Evolutionary conservation across 1,139 yeast genomes (phyloP).

Genomic region (Cylindricascospora bacillispora): DNA sequence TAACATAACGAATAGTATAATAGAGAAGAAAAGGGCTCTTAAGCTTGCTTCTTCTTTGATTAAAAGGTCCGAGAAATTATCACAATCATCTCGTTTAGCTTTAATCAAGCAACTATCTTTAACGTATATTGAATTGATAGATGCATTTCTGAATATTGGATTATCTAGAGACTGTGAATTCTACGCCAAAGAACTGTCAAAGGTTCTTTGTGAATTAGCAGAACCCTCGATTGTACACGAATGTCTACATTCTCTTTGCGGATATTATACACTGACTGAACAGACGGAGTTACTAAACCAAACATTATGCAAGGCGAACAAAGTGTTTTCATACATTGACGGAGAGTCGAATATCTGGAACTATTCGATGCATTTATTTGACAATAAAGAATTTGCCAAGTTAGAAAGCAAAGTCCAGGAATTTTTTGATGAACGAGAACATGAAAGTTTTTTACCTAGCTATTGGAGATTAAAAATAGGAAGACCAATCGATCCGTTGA

Average conservation of each 20-base stretch:
- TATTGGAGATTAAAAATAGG: slow-evolving; percentile 23
- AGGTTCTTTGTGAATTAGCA: slow-evolving; percentile 23
- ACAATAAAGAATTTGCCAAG: slow-evolving; percentile 13
- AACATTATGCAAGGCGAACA: slow-evolving; percentile 13
- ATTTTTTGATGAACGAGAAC: slow-evolving; percentile 17
- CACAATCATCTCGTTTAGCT: slow-evolving; percentile 29
- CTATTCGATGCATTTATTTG: slow-evolving; percentile 10
- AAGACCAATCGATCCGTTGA: slow-evolving; percentile 13
- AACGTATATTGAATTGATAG: slow-evolving; percentile 29
- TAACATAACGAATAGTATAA: slow-evolving; percentile 19
- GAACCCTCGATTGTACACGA: slow-evolving; percentile 24
- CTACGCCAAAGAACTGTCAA: slow-evolving; percentile 36
- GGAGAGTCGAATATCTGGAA: slow-evolving; percentile 19
- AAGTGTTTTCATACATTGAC: slow-evolving; percentile 16
- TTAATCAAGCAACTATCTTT: slow-evolving; percentile 27
- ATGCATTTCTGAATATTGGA: slow-evolving; percentile 35
- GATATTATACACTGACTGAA: slow-evolving; percentile 15
- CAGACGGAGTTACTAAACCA: slow-evolving; percentile 8
- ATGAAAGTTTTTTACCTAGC: slow-evolving; percentile 13
- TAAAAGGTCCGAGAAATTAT: slow-evolving; percentile 18
- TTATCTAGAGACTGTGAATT: slow-evolving; percentile 40
- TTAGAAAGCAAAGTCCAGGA: slow-evolving; percentile 14
- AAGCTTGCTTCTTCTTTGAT: slow-evolving; percentile 25
- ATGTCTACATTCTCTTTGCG: slow-evolving; percentile 12
- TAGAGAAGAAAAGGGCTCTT: slow-evolving; percentile 24